Conservation (phyloP, 2,329 filamentous ascomycete species). For the Fusarium sp. region DNA sequence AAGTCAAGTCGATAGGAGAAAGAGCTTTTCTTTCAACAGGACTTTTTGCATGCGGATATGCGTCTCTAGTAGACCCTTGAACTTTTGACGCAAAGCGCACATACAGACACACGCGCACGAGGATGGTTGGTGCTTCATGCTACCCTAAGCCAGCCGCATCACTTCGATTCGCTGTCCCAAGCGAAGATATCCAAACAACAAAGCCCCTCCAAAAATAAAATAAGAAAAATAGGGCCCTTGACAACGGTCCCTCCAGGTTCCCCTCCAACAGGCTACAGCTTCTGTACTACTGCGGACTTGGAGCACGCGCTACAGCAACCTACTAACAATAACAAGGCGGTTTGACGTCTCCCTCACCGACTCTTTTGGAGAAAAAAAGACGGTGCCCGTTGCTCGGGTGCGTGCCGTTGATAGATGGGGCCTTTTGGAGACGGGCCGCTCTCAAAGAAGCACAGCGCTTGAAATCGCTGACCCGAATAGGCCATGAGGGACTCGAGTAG, state of each 20-base stretch:
- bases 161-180: conserved; percentile 43
- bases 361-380: conserved; percentile 42
- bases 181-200: conserved; percentile 41
- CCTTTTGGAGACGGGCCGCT: conserved; percentile 41
- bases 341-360: conserved; percentile 44
- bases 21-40: conserved; percentile 27
- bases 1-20: conserved; percentile 32
- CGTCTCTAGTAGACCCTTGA: conserved; percentile 31
- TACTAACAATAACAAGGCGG: conserved; percentile 37
- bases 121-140: conserved; percentile 29
- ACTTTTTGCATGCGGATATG: conserved; percentile 34
- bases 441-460: conserved; percentile 27
- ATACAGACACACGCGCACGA: conserved; percentile 7
- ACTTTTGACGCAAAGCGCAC: conserved; percentile 11
- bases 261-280: conserved; percentile 31
- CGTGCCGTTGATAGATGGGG: conserved; percentile 42
- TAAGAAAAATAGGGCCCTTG: conserved; percentile 47
- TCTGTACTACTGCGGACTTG: conserved; percentile 35
- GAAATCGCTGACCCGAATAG: conserved; percentile 17
- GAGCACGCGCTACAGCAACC: conserved; percentile 32
- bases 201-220: conserved; percentile 40
- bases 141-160: conserved; percentile 42
- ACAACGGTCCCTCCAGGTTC: conserved; percentile 39
- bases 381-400: conserved; percentile 44
- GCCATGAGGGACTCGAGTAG: conserved; percentile 16